Evolutionary conservation across 768 basidiomycete genomes (phyloP).

Genomic region (Kwoniella heveanensis): DNA sequence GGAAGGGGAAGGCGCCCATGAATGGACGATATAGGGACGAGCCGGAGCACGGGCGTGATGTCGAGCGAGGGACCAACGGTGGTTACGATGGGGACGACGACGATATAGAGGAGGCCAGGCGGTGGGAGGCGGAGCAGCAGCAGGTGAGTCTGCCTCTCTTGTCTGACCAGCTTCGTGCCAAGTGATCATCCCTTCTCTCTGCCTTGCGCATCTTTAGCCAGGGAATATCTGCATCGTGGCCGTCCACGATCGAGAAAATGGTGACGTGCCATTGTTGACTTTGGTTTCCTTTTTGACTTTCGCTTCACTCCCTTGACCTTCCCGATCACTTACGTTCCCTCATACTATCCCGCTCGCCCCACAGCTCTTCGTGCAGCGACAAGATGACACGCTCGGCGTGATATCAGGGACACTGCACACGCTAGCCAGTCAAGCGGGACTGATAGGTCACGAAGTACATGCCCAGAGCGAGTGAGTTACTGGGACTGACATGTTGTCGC

Average conservation of each 20-base stretch:
- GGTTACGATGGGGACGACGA: conserved; percentile 18
- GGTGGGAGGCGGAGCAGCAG: conserved; percentile 83
- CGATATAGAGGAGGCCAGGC: conserved; percentile 68
- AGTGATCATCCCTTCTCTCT: too few species aligned
- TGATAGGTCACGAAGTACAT: conserved; percentile 89
- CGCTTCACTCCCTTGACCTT: too few species aligned
- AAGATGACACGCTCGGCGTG: conserved; percentile 84
- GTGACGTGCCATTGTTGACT: too few species aligned
- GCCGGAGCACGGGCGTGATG: conserved; percentile 29
- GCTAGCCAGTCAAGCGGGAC: conserved; percentile 82
- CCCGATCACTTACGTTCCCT: too few species aligned
- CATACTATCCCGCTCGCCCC: too few species aligned
- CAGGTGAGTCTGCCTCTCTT: conserved; percentile 60
- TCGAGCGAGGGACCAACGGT: conserved; percentile 12
- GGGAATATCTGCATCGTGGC: too few species aligned
- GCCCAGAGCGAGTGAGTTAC: conserved; percentile 85
- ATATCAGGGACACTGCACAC: conserved; percentile 84
- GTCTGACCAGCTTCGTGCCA: too few species aligned
- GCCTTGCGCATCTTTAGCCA: too few species aligned
- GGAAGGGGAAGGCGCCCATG: conserved; percentile 21
- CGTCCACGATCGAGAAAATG: too few species aligned
- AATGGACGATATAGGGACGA: conserved; percentile 35
- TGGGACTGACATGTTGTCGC: too few species aligned
- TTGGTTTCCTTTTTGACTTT: background rate
- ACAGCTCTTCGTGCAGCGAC: conserved; percentile 80